A percentile compares a stretch with the other conserved stretches of the same genome.
Conservation (phyloP, 2,329 filamentous ascomycete species). For the Verticillium longisporum region DNA sequence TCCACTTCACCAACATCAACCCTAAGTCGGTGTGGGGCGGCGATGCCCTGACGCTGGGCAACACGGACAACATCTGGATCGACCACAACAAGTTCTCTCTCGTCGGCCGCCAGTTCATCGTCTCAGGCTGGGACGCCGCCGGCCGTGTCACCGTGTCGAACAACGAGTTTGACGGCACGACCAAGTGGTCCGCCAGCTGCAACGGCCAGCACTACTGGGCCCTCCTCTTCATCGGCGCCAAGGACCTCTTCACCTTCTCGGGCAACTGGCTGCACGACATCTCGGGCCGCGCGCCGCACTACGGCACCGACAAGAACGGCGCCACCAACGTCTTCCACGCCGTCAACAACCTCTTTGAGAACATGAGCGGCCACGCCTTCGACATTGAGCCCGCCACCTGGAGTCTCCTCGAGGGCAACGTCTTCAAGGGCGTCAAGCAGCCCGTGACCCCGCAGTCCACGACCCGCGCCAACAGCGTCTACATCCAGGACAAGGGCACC, state of each 20-base stretch:
- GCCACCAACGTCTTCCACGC: conserved; percentile 14
- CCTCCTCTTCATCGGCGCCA: conserved; percentile 20
- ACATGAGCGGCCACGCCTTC: conserved; percentile 34
- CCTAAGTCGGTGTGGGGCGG: conserved; percentile 19
- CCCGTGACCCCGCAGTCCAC: conserved; percentile 15
- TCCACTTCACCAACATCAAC: conserved; percentile 38
- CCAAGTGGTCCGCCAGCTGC: conserved; percentile 19
- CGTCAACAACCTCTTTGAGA: conserved; percentile 21
- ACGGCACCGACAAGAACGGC: conserved; percentile 9
- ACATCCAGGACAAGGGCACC: no score
- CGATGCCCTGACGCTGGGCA: conserved; percentile 31
- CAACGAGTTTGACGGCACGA: conserved; percentile 29
- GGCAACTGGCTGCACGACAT: conserved; percentile 21
- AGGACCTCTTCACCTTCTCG: conserved; percentile 15
- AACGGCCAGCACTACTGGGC: conserved; percentile 24
- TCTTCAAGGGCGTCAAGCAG: conserved; percentile 31
- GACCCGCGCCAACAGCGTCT: no score
- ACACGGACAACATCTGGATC: conserved; percentile 19
- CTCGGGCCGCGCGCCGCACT: conserved; percentile 19
- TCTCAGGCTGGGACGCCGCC: conserved; percentile 24
- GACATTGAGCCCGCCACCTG: conserved; percentile 37
- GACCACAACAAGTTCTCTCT: conserved; percentile 31
- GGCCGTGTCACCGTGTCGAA: conserved; percentile 27
- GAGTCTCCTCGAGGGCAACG: conserved; percentile 20
- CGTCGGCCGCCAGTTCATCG: conserved; percentile 32